Evolutionary conservation across 2,329 filamentous ascomycete species (phyloP), one percentile per base, ranked within the genome.

Genomic region (Penicillium sp.): DNA sequence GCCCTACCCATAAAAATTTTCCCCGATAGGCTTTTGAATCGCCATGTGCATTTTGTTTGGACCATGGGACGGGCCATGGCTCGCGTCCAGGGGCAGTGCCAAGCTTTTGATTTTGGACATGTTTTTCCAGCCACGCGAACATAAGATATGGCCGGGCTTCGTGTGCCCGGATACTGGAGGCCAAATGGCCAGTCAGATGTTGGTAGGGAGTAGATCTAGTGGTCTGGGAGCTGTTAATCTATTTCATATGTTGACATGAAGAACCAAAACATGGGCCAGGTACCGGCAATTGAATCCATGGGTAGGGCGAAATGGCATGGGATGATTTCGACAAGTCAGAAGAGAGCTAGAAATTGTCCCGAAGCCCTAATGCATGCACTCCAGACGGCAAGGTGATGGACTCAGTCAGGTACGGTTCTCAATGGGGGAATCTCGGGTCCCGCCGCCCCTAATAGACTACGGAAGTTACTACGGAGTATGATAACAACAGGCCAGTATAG

Each of bases 311-410:
- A 49, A 53, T 56, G 28, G 40, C 26, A 33, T 6, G 43, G 8
- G 33, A n/a, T 16, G 33, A 35, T 37, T 42, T 51, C 14, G 57
- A 55, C 49, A 38, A 52, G 51, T 53, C 26, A 58, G 42, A 30
- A 33, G 40, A 42, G 38, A n/a, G 33, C 16, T 37, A 30, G 37
- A 16, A 37, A 46, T 48, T 45, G 14, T 14, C 40, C 52, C 38
- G 42, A 19, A 40, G 52, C 53, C 38, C 57, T 57, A 55, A 45
- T 56, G 60, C 56, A 65, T 65, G 61, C 61, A 63, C 63, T 64
- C 63, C 61, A 60, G 48, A 57, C 42, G 48, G 52, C 52, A 52
- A 48, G 26, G 48, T 48, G 14, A 35, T 25, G 25, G 57, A 40
- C 8, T 52, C 45, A 53, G 53, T 52, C 45, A 53, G 53, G 56